Evolutionary conservation across 202 grass and related monocot species (phyloP).

Genomic region (Zoysia matrella): DNA sequence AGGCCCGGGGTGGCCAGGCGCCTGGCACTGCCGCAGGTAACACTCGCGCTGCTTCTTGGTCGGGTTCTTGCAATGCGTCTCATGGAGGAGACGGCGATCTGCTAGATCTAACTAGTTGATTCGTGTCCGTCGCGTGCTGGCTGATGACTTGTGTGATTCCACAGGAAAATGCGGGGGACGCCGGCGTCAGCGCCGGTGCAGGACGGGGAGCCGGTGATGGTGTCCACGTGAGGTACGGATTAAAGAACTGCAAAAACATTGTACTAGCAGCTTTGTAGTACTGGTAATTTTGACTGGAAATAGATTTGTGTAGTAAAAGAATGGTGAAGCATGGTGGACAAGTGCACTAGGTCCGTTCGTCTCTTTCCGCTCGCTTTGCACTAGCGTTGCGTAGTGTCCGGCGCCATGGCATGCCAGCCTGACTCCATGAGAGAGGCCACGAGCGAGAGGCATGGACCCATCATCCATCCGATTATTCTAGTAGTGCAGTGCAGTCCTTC

Average conservation of each 20-base stretch:
- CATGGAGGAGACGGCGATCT: neutral
- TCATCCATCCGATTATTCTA: constrained; percentile 51
- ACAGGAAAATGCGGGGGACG: constrained; percentile 42
- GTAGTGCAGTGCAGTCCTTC: constrained; percentile 11
- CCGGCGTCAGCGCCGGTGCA: constrained; percentile 23
- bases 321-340: neutral
- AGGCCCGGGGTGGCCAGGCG: constrained; percentile 39
- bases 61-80: constrained; percentile 37
- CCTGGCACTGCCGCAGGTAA: constrained; percentile 51
- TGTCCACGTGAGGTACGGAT: constrained; percentile 41
- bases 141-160: neutral
- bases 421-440: constrained; percentile 20
- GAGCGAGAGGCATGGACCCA: neutral
- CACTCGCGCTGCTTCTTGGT: neutral
- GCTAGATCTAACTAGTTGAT: constrained; percentile 46
- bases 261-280: constrained; percentile 13
- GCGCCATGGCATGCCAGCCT: constrained; percentile 35
- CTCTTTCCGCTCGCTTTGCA: constrained; percentile 16
- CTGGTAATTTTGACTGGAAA: neutral
- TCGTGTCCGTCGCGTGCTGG: neutral
- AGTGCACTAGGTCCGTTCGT: neutral
- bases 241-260: constrained; percentile 24
- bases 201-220: constrained; percentile 9
- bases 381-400: constrained; percentile 44
- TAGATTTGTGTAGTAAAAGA: neutral